phyloP scores from a whole-genome alignment of 768 basidiomycete species.

The Lactarius indigo region DNA sequence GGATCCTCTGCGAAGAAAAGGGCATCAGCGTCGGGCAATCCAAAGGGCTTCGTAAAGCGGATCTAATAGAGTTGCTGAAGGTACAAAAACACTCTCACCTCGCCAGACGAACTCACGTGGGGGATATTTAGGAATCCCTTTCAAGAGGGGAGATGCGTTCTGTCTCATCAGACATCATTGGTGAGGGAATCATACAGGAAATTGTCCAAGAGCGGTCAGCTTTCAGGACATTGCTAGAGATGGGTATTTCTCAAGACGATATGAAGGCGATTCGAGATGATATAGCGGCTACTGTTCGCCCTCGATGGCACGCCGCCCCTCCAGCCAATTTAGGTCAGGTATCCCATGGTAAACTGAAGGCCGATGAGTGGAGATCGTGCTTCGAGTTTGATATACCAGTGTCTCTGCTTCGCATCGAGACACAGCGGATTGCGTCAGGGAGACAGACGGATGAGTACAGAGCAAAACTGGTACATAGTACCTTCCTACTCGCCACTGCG shows the following conservation, averaged over 20 bases:
- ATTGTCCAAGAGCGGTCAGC: not conserved
- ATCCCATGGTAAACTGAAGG: constrained; percentile 1
- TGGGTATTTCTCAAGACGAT: not conserved
- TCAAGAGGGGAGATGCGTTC: not conserved
- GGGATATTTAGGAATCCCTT: not conserved
- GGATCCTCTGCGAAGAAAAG: not conserved
- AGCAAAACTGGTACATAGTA: not conserved
- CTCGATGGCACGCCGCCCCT: not conserved
- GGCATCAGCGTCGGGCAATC: not conserved
- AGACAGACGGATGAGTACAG: not conserved
- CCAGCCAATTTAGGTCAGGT: not conserved
- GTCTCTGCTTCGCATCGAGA: not conserved
- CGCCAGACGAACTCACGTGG: not conserved
- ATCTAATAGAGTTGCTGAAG: not conserved
- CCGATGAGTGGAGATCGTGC: constrained; percentile 8
- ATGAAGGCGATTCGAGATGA: not conserved
- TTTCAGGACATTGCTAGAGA: not conserved
- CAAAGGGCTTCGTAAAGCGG: not conserved
- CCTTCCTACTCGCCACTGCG: not conserved
- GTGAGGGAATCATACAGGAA: not conserved
- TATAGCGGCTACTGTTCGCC: not conserved
- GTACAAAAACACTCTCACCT: not conserved
- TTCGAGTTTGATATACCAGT: constrained; percentile 3
- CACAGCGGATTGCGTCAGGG: not conserved
- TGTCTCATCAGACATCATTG: not conserved